Conservation (phyloP, 371 early-diverging fungal genomes). For the Nosema bombycis region DNA sequence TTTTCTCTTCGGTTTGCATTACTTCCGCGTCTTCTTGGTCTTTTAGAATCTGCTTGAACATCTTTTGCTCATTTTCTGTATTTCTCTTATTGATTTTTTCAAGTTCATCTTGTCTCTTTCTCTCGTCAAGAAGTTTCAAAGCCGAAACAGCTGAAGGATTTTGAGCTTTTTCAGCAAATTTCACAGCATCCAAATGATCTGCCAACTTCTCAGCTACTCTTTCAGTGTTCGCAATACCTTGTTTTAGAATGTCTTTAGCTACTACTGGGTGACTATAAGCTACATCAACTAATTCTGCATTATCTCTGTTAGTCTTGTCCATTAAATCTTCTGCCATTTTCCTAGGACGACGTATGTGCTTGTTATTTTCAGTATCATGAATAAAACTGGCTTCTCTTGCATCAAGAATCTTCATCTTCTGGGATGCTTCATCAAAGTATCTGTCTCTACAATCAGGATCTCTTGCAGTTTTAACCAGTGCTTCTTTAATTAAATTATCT, state of each 20-base stretch:
- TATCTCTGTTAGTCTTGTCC: background rate
- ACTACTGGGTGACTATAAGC: conserved; percentile 5
- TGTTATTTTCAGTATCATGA: background rate
- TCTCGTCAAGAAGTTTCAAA: conserved; percentile 6
- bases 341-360: background rate
- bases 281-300: background rate
- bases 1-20: conserved; percentile 32
- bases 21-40: conserved; percentile 30
- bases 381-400: background rate
- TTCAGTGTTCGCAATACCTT: conserved; percentile 7
- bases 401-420: background rate
- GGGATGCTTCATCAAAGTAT: background rate
- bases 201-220: background rate
- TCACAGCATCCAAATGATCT: background rate
- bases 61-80: conserved; percentile 9
- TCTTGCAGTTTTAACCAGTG: background rate
- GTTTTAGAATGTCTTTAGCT: conserved; percentile 6
- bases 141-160: conserved; percentile 9
- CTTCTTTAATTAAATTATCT: conserved; percentile 12
- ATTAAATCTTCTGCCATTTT: conserved; percentile 14
- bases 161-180: background rate
- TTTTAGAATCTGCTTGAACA: background rate
- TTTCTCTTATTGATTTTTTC: conserved; percentile 2
- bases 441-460: conserved; percentile 11
- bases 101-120: conserved; percentile 13